phyloP scores from a whole-genome alignment of 2,329 filamentous ascomycete species.

The Xylaria sp. region DNA sequence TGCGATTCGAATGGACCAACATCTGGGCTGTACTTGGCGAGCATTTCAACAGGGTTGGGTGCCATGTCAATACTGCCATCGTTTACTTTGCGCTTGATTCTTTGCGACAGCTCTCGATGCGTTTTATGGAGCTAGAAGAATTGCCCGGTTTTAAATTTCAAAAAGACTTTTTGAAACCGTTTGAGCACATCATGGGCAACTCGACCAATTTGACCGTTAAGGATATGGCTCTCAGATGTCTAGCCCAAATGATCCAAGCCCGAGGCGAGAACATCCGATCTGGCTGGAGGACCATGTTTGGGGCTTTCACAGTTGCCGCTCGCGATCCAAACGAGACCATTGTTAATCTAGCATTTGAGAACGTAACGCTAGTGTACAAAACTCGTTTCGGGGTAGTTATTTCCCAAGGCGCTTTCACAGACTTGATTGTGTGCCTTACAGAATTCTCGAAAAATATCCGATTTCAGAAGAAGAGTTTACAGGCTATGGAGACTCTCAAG shows the following conservation, averaged over 20 bases:
- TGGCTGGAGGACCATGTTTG: slow-evolving; percentile 99
- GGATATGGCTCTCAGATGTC: slow-evolving; percentile 92
- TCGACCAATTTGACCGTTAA: slow-evolving; percentile 91
- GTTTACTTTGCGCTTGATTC: slow-evolving; percentile 98
- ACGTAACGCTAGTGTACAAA: slow-evolving; percentile 94
- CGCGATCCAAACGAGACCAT: slow-evolving; percentile 93
- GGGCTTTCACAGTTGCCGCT: slow-evolving; percentile 95
- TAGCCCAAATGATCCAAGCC: slow-evolving; percentile 99
- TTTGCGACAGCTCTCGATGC: slow-evolving; percentile 93
- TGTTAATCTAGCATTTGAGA: slow-evolving; percentile 95
- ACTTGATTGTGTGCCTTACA: slow-evolving; percentile 93
- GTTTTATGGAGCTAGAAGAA: slow-evolving; percentile 98
- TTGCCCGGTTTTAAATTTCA: slow-evolving; percentile 99
- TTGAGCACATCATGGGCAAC: slow-evolving; percentile 96
- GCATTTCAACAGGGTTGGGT: slow-evolving; percentile 98
- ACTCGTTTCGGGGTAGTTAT: slow-evolving; percentile 95
- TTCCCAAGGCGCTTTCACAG: slow-evolving; percentile 93
- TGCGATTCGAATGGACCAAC: slow-evolving; percentile 96
- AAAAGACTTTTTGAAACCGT: slow-evolving; percentile 98
- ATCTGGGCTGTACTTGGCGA: slow-evolving; percentile 98
- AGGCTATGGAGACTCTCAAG: slow-evolving; percentile 93
- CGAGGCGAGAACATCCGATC: slow-evolving; percentile 95
- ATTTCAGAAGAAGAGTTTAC: slow-evolving; percentile 98
- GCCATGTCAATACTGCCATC: slow-evolving; percentile 93
- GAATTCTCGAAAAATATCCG: slow-evolving; percentile 99